phyloP scores from a whole-genome alignment of 2,329 filamentous ascomycete species.

The Corinectria fuckeliana region DNA sequence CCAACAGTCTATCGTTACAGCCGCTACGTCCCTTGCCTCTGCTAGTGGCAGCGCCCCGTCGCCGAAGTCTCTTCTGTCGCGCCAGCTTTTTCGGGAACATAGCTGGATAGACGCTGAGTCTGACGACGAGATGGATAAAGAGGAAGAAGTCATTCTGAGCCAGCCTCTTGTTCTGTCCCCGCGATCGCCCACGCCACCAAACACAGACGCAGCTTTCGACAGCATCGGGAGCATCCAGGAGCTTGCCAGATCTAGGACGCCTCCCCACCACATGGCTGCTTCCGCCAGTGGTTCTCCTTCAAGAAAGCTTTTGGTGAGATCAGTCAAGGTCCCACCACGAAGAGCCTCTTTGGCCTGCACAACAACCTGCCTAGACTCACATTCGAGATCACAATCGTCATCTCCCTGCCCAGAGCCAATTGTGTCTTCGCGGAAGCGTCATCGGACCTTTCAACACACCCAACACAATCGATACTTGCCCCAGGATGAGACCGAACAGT shows the following conservation, averaged over 20 bases:
- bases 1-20: constrained; percentile 45
- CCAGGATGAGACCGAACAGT: constrained; percentile 27
- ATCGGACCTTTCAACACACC: constrained; percentile 16
- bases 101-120: constrained; percentile 50
- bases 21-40: constrained; percentile 46
- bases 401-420: constrained; percentile 20
- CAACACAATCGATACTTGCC: constrained; percentile 21
- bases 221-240: constrained; percentile 24
- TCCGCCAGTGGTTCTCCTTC: background rate
- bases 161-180: constrained; percentile 37
- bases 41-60: constrained; percentile 37
- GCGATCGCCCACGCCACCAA: constrained; percentile 40
- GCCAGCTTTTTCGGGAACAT: constrained; percentile 32
- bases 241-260: background rate
- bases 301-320: constrained; percentile 23
- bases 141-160: constrained; percentile 4
- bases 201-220: constrained; percentile 26
- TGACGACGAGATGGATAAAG: constrained; percentile 31
- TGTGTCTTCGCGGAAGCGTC: constrained; percentile 13
- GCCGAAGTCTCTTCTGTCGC: constrained; percentile 31
- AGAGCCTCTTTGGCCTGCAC: constrained; percentile 27
- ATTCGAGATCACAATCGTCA: constrained; percentile 15
- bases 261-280: background rate
- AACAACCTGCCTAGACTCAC: constrained; percentile 14
- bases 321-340: constrained; percentile 31